Conservation (phyloP, 495 filamentous ascomycete species). For the Astrothelium subdiscretum region DNA sequence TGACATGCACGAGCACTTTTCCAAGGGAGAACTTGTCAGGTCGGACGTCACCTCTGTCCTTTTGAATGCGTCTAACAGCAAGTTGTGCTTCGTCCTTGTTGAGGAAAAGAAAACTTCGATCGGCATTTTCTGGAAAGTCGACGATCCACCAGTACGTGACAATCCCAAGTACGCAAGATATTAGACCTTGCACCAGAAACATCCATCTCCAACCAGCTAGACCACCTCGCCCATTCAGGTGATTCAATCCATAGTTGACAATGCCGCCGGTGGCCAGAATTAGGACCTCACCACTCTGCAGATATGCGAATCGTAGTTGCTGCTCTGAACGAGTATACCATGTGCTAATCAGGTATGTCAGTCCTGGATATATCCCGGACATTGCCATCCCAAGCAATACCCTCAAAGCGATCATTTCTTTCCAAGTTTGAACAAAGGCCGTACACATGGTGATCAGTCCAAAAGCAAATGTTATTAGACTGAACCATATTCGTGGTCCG, state of each 20-base stretch:
- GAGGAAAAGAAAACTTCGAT: constrained; percentile 52
- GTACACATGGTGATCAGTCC: constrained; percentile 63
- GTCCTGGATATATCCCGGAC: constrained; percentile 59
- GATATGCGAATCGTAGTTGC: constrained; percentile 62
- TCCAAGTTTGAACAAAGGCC: constrained; percentile 58
- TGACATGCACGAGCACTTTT: constrained; percentile 48
- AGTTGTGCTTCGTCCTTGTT: constrained; percentile 35
- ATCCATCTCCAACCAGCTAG: constrained; percentile 53
- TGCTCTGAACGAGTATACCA: constrained; percentile 66
- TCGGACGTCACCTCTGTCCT: constrained; percentile 47
- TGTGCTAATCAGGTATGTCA: constrained; percentile 58
- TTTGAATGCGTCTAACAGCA: constrained; percentile 24
- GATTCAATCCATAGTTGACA: constrained; percentile 61
- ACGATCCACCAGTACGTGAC: constrained; percentile 68
- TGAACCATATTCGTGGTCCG: constrained; percentile 59
- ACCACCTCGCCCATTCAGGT: constrained; percentile 45
- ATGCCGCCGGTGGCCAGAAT: constrained; percentile 59
- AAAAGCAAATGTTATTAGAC: constrained; percentile 54
- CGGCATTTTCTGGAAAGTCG: constrained; percentile 62
- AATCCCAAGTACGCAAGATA: constrained; percentile 55
- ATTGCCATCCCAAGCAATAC: constrained; percentile 59
- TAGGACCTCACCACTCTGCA: constrained; percentile 58
- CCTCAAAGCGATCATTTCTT: constrained; percentile 61
- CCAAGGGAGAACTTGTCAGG: constrained; percentile 48
- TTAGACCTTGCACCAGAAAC: constrained; percentile 50